Evolutionary conservation across 306 rosid species (phyloP), one percentile per base, ranked within the genome.

Genomic region (Geum urbanum): DNA sequence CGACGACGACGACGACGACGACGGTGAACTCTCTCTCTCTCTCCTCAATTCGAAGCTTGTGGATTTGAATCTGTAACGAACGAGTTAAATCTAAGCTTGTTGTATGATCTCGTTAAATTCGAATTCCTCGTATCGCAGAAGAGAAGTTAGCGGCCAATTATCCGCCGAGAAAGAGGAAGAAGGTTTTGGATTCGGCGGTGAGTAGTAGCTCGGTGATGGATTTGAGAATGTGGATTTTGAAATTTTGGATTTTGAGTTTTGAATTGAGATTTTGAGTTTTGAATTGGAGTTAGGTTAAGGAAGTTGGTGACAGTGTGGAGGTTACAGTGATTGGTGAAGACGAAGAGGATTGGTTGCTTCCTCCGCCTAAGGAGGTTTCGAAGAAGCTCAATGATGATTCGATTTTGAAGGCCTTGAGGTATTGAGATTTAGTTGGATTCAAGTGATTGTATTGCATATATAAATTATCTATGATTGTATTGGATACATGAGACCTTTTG

Each of bases 261-360:
- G 19, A 3, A 22, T 57, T 63, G 39, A 9, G 37, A 7, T n/a
- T 48, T 41, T 50, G 6, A 48, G 46, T 52, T 40, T 52, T 40
- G 11, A 51, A 44, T 16, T 63, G 76, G 64, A 63, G 56, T 82
- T 74, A 88, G 91, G 82, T 78, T 70, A 78, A 75, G 63, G 71
- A 74, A 59, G 79, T 20, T 59, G 79, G 64, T 65, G 69, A 58
- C 9, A 27, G 71, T 45, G 78, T 12, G 46, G 74, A 82, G 20
- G 62, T 40, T 12, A 70, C 67, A 37, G 75, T 79, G 19, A 82
- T 83, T 63, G 86, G 73, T 43, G 88, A 86, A 7, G 96, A 55
- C 16, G 37, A 82, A 47, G 84, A 91, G 71, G 99, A 94, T 72
- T 94, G 99, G 99, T 74, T 94, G n/a, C 86, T 76, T 66, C 87